Conservation (phyloP, 768 basidiomycete species). For the Pulveroboletus ravenelii region DNA sequence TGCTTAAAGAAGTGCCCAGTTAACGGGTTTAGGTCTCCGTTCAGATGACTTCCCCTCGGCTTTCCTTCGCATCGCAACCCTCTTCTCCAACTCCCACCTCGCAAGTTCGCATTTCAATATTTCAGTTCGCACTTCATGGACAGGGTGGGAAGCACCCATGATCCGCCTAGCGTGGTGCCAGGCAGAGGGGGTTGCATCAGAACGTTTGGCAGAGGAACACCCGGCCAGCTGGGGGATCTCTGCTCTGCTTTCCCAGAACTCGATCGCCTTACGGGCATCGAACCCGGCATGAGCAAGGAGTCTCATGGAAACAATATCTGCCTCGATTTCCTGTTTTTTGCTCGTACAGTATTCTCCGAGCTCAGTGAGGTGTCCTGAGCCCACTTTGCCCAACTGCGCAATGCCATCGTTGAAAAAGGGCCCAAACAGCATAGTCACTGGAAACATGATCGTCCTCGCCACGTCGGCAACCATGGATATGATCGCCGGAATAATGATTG, state of each 20-base stretch:
- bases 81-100: conserved; percentile 40
- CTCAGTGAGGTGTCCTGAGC: conserved; percentile 69
- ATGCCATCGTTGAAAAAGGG: conserved; percentile 96
- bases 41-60: conserved; percentile 17
- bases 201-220: conserved; percentile 16
- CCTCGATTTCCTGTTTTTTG: conserved; percentile 84
- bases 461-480: conserved; percentile 75
- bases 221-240: conserved; percentile 20
- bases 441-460: conserved; percentile 75
- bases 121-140: conserved; percentile 38
- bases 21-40: conserved; percentile 6
- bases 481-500: conserved; percentile 76
- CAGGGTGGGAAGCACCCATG: conserved; percentile 43
- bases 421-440: conserved; percentile 85
- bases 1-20: conserved; percentile 12
- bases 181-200: conserved; percentile 5
- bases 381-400: conserved; percentile 71
- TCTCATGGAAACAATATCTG: conserved; percentile 82
- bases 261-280: conserved; percentile 76
- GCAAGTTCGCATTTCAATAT: conserved; percentile 41
- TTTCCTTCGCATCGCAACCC: conserved; percentile 23
- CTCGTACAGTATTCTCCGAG: conserved; percentile 74
- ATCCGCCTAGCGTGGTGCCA: conserved; percentile 26
- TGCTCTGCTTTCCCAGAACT: conserved; percentile 73
- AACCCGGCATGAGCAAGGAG: conserved; percentile 91